Evolutionary conservation across 2,329 filamentous ascomycete genomes (phyloP).

Genomic region (Grosmannia serpens): DNA sequence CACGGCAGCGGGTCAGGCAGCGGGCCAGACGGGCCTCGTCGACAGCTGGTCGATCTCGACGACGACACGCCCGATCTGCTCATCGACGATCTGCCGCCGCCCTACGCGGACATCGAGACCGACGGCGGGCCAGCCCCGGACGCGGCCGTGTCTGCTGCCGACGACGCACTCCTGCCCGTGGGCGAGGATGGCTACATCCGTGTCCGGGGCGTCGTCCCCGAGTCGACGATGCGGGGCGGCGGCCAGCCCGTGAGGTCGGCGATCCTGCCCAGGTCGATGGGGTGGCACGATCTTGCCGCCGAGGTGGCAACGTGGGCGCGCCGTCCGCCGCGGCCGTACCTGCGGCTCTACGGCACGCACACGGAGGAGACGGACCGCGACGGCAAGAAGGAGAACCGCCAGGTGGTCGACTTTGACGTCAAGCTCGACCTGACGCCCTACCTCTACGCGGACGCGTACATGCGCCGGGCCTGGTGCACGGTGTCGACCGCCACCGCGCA

Average conservation of each 20-base stretch:
- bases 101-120: conserved; percentile 28
- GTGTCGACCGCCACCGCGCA: conserved; percentile 43
- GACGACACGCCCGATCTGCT: conserved; percentile 23
- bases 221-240: not conserved
- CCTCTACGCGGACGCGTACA: conserved; percentile 34
- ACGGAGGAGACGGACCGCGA: conserved; percentile 29
- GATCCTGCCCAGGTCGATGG: not conserved
- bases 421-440: conserved; percentile 47
- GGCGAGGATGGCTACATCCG: not conserved
- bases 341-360: conserved; percentile 44
- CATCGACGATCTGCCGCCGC: conserved; percentile 28
- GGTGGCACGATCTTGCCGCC: not conserved
- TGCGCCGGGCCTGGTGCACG: conserved; percentile 27
- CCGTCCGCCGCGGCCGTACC: conserved; percentile 39
- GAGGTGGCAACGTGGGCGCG: conserved; percentile 21
- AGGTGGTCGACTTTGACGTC: conserved; percentile 48
- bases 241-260: not conserved
- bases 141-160: not conserved
- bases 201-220: not conserved
- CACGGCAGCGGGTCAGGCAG: not conserved
- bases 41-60: conserved; percentile 3
- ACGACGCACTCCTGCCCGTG: not conserved
- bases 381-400: conserved; percentile 32
- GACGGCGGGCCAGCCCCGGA: conserved; percentile 14
- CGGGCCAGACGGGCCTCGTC: not conserved